Evolutionary conservation across 2,329 filamentous ascomycete genomes (phyloP).

Genomic region (Talaromyces piceae): DNA sequence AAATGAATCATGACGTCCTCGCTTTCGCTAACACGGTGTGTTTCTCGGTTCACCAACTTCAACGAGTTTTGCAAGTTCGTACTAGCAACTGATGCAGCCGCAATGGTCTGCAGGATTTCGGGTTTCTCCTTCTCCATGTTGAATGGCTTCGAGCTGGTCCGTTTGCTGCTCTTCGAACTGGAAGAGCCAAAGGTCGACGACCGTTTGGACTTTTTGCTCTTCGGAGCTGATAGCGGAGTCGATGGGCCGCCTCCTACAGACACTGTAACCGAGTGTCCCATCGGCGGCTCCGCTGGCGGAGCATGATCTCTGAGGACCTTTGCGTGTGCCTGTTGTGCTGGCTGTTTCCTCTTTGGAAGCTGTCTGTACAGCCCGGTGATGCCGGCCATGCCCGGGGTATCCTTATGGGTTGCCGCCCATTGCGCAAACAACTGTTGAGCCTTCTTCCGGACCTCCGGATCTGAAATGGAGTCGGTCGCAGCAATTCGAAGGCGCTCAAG

Average conservation of each 20-base stretch:
- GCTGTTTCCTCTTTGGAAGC: slow-evolving; percentile 60
- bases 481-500: slow-evolving; percentile 85
- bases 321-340: slow-evolving; percentile 67
- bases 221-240: slow-evolving; percentile 29
- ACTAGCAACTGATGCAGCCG: slow-evolving; percentile 80
- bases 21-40: slow-evolving; percentile 81
- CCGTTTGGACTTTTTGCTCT: slow-evolving; percentile 25
- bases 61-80: slow-evolving; percentile 83
- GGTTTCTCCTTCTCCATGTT: slow-evolving; percentile 82
- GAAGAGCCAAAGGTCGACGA: slow-evolving; percentile 28
- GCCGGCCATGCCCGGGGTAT: slow-evolving; percentile 68
- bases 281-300: slow-evolving; percentile 29
- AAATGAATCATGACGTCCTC: slow-evolving; percentile 66
- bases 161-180: slow-evolving; percentile 47
- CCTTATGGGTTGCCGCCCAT: slow-evolving; percentile 79
- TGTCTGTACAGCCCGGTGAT: slow-evolving; percentile 73
- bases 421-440: slow-evolving; percentile 78
- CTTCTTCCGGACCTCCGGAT: slow-evolving; percentile 78
- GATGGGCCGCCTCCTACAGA: slow-evolving; percentile 30
- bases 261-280: slow-evolving; percentile 35
- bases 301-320: slow-evolving; percentile 78
- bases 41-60: slow-evolving; percentile 84
- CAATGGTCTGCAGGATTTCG: slow-evolving; percentile 79
- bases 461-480: slow-evolving; percentile 75
- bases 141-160: slow-evolving; percentile 54